Percentiles rank a stretch among this genome's conserved stretches.
Conservation (phyloP, 805 yeast species). For the Yamadazyma akitaensis region DNA sequence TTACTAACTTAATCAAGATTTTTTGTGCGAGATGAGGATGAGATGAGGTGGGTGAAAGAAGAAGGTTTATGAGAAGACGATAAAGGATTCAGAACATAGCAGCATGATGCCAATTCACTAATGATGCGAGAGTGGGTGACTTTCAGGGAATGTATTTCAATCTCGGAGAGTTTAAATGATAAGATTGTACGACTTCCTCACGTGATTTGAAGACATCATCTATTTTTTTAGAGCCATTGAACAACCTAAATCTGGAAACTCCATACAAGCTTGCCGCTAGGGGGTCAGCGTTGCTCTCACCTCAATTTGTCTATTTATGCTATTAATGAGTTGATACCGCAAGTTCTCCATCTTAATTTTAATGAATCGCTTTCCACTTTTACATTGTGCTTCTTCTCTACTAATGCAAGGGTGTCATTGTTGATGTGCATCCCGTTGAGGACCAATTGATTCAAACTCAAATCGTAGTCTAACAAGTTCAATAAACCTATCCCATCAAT, state of each 20-base stretch:
- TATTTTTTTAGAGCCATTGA: no score
- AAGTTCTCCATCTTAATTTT: slow-evolving; percentile 30
- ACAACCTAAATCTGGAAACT: no score
- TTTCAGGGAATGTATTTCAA: no score
- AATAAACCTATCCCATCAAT: slow-evolving; percentile 40
- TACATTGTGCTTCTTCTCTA: slow-evolving; percentile 17
- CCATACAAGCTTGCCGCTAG: no score
- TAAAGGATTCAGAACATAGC: no score
- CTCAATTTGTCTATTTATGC: not conserved
- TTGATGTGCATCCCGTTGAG: slow-evolving; percentile 35
- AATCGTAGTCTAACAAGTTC: slow-evolving; percentile 20
- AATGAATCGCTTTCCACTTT: slow-evolving; percentile 23
- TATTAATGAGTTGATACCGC: slow-evolving; percentile 31
- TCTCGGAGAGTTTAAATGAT: no score
- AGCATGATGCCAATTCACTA: no score
- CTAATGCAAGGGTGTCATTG: slow-evolving; percentile 23
- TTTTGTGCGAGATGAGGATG: slow-evolving; percentile 2
- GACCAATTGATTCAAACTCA: slow-evolving; percentile 20
- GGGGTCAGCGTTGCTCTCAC: no score
- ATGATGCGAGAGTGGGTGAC: no score
- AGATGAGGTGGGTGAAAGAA: not conserved
- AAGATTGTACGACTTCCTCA: no score
- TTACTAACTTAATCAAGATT: not conserved
- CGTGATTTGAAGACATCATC: no score
- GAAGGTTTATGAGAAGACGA: no score